Conservation (phyloP, 2,329 filamentous ascomycete genomes). For the Teratosphaeria pseudoeucalypti region DNA sequence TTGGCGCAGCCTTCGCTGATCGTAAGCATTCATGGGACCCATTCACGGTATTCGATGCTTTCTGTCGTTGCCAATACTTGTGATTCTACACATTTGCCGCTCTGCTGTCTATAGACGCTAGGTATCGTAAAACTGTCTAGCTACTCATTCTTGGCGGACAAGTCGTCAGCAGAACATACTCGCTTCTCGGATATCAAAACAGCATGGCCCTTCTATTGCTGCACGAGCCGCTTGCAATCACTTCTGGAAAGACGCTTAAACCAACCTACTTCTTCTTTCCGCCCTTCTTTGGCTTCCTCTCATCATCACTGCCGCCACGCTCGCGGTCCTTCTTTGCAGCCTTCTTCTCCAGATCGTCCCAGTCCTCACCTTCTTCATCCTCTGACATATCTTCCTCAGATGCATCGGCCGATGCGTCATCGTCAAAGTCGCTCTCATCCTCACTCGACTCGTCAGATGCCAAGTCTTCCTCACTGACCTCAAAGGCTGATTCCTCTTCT, state of each 20-base stretch:
- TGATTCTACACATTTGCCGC: not conserved
- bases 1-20: too few relatives aligned
- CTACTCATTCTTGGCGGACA: not conserved
- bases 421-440: slow-evolving; percentile 87
- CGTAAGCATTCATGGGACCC: too few relatives aligned
- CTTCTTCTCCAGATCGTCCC: slow-evolving; percentile 87
- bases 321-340: slow-evolving; percentile 55
- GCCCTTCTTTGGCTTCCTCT: slow-evolving; percentile 29
- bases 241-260: not conserved
- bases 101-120: not conserved
- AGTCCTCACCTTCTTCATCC: slow-evolving; percentile 66
- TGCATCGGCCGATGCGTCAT: slow-evolving; percentile 74
- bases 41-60: too few relatives aligned
- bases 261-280: slow-evolving; percentile 28
- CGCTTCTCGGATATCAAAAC: not conserved
- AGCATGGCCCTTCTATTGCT: not conserved
- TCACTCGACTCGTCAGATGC: slow-evolving; percentile 68
- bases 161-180: not conserved
- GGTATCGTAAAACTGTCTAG: not conserved
- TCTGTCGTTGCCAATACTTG: not conserved
- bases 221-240: not conserved
- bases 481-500: slow-evolving; percentile 87
- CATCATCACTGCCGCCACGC: slow-evolving; percentile 47
- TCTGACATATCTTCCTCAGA: slow-evolving; percentile 53
- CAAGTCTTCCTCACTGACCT: slow-evolving; percentile 77